phyloP scores from a whole-genome alignment of 108 stramenopile genomes.

The Parmales sp. region DNA sequence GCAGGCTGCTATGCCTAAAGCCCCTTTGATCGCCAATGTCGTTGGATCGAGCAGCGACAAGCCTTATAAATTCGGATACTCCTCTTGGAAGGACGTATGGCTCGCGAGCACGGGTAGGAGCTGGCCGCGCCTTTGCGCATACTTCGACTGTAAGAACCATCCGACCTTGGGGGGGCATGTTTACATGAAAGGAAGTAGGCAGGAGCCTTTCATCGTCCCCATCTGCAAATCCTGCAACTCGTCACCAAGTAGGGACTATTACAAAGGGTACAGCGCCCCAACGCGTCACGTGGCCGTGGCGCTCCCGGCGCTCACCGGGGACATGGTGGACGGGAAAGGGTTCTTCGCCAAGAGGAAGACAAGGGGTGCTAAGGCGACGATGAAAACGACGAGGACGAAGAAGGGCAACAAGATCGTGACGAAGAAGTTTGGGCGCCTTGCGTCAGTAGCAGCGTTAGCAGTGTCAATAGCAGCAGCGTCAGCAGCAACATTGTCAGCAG shows the following conservation, averaged over 20 bases:
- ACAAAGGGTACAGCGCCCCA: background rate
- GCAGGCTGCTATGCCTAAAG: background rate
- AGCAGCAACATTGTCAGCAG: too few relatives aligned
- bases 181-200: background rate
- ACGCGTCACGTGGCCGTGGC: background rate
- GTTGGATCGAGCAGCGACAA: background rate
- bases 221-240: background rate
- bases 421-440: too few relatives aligned
- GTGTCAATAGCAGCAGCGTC: too few relatives aligned
- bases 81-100: background rate
- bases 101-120: background rate
- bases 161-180: background rate
- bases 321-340: background rate
- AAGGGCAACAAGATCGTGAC: background rate
- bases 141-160: background rate
- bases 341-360: background rate
- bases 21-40: background rate
- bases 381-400: background rate
- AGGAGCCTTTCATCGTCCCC: background rate
- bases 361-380: background rate
- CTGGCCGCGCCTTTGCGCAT: background rate
- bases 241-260: background rate
- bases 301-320: background rate
- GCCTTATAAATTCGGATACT: background rate
- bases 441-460: too few relatives aligned